Base-by-base conservation (phyloP, 345 rosid genomes). In the Cochlearia excelsa region DNA sequence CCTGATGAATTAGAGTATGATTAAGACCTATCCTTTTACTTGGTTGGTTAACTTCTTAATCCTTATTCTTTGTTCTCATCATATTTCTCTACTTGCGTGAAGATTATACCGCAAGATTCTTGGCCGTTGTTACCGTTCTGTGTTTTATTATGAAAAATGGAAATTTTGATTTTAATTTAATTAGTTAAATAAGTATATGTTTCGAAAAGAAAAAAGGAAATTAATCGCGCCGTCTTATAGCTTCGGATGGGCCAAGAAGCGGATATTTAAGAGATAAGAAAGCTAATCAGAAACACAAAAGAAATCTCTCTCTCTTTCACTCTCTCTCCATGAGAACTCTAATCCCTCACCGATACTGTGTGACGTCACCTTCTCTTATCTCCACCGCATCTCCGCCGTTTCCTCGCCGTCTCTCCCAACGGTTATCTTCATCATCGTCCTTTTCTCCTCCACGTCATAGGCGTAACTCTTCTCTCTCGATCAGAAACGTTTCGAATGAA, bases 1-100 rank as follows among this genome's bases (percentile, higher is more conserved):
- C 97, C 97, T 1, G 90, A 87, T 55, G 99, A 94, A 50, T 59
- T 87, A 66, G 96, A 90, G 74, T 90, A 94, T 70, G 96, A 94
- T 70, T 90, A 80, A 61, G 6, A 39, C 26, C 23, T n/a, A 10
- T 3, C 1, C 1, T 8, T 37, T 2, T 4, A 7, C 37, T 7
- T 33, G 4, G 65, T 10, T 16, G 23, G 23, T 16, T 16, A 1
- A 35, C 47, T 44, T 64, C 2, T 1, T 3, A 7, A 11, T 0
- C 10, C 23, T 11, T 30, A 1, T 28, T 48, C 10, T 44, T 61
- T 39, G 5, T 39, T 3, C 16, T 38, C 54, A 60, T 37, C 41
- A 31, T 60, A 34, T 34, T 58, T 48, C 40, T 35, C 40, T 34
- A 9, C 7, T 41, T 57, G 26, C 54, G 28, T 37, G 23, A 16